Evolutionary conservation across 78 protist species (phyloP).

Genomic region (Dictyostelium intermedium): DNA sequence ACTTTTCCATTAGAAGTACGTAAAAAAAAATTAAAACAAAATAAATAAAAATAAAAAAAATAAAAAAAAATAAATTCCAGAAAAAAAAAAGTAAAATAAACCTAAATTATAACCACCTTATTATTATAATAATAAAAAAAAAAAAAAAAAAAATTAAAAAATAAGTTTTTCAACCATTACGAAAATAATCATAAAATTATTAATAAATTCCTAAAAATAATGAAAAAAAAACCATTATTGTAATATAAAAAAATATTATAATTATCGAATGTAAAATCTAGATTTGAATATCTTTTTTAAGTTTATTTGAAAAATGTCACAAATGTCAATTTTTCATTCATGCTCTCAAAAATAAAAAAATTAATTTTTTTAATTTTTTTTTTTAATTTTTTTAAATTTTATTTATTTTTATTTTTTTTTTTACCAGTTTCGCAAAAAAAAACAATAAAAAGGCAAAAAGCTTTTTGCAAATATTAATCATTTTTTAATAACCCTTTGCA

Average conservation of each 20-base stretch:
- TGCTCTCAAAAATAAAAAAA: not conserved
- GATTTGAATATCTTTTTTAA: not conserved
- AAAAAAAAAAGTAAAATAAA: too few relatives aligned
- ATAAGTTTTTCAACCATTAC: not conserved
- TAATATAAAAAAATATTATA: too few relatives aligned
- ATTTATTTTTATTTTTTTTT: not conserved
- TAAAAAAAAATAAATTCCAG: too few relatives aligned
- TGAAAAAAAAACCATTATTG: not conserved
- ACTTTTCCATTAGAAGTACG: too few relatives aligned
- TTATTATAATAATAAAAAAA: too few relatives aligned
- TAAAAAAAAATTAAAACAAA: too few relatives aligned
- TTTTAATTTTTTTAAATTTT: not conserved
- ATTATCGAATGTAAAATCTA: not conserved
- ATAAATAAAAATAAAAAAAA: too few relatives aligned
- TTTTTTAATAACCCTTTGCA: not conserved
- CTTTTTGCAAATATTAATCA: not conserved
- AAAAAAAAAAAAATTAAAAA: too few relatives aligned
- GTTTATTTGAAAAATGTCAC: not conserved
- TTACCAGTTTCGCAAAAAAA: not conserved
- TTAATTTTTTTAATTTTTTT: not conserved
- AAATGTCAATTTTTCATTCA: not conserved
- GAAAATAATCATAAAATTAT: not conserved
- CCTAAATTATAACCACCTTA: not conserved
- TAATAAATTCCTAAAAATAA: not conserved
- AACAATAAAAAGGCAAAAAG: not conserved